These are phyloP conservation scores for Fusarium sp. DNA, from an alignment of 2,329 filamentous ascomycete genomes.

Conservation along the genomic window DNA sequence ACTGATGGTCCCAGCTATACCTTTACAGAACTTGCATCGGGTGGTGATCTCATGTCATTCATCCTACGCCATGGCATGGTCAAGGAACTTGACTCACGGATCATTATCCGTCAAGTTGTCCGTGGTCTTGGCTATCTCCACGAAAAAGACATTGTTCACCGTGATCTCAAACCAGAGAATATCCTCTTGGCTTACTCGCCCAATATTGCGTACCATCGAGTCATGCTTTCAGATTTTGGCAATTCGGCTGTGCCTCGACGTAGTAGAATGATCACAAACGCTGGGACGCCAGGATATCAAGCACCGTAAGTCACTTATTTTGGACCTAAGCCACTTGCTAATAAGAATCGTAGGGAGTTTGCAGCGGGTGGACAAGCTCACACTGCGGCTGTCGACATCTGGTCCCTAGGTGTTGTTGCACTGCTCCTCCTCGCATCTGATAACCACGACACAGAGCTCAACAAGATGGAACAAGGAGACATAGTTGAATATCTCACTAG, in stretches of 20 bases:
- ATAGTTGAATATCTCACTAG: conserved; percentile 32
- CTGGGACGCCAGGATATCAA: conserved; percentile 57
- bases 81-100: conserved; percentile 52
- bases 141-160: conserved; percentile 58
- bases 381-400: conserved; percentile 58
- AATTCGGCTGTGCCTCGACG: conserved; percentile 53
- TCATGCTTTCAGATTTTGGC: conserved; percentile 63
- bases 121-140: conserved; percentile 58
- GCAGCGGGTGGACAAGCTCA: conserved; percentile 22
- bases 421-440: conserved; percentile 48
- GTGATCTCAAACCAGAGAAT: conserved; percentile 64
- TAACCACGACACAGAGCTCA: conserved; percentile 38
- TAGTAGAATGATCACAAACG: conserved; percentile 53
- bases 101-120: conserved; percentile 58
- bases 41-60: conserved; percentile 63
- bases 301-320: conserved; percentile 53
- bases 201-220: conserved; percentile 51
- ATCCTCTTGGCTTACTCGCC: conserved; percentile 59
- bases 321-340: background rate
- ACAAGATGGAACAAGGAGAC: conserved; percentile 38
- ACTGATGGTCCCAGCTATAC: conserved; percentile 53
- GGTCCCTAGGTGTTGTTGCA: conserved; percentile 59
- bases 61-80: conserved; percentile 48
- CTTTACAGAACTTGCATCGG: conserved; percentile 64
- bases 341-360: conserved; percentile 50